Base-by-base conservation (phyloP, 345 rosid genomes). In the Trapa incisa region DNA sequence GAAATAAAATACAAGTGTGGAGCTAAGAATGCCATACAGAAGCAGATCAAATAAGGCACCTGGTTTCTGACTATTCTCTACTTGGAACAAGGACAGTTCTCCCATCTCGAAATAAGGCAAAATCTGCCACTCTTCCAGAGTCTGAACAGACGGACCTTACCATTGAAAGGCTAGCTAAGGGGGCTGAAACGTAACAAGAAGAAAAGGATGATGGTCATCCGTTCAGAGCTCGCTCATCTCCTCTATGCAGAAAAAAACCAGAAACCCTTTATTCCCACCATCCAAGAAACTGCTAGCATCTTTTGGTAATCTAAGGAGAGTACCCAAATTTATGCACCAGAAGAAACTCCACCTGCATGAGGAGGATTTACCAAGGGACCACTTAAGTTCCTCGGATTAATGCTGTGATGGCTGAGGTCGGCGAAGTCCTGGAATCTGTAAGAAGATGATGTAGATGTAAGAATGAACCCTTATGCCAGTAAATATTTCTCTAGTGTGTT, bases 341-440 rank as follows among this genome's bases (percentile, higher is more conserved):
- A 54, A 54, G 33, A 54, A 54, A 54, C 33, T 54, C 60, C 33
- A 54, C 35, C 60, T 22, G 8, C 60, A 5, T 54, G 14, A 54
- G 60, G 60, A 54, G 60, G 60, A 54, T 16, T 5, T 6, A n/a
- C 11, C 60, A 54, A 7, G 6, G 60, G 35, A 22, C 33, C 10
- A 11, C 35, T 54, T 0, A n/a, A 5, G 60, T 16, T 33, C 11
- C 60, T 1, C 29, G 29, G 35, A n/a, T 74, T 65, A 69, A 50
- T 65, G 22, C 12, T 70, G 47, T 5, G 74, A 37, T 64, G 54
- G 79, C 37, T 37, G 43, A 3, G 71, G 75, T 14, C 68, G 67
- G 29, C 72, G 75, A 41, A 83, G 86, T 47, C 84, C 85, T 5
- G 82, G 88, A 65, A 83, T 82, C 88, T 86, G 84, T 80, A 75